Base-by-base conservation (phyloP, 2,329 filamentous ascomycete species). In the Sarocladium oryzae region DNA sequence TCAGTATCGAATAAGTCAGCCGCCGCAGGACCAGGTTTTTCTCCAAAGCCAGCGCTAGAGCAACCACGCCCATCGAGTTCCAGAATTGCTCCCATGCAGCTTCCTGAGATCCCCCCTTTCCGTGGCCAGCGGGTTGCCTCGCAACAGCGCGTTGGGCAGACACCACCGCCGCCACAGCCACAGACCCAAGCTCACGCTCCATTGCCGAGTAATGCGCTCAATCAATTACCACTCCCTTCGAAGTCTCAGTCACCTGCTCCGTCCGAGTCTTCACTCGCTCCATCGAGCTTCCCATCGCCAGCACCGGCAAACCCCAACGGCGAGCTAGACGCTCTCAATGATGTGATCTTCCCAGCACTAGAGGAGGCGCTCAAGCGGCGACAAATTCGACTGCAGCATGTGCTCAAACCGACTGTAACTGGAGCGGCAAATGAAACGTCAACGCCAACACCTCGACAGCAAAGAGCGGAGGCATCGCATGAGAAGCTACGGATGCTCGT, bases 331-430 rank as follows among this genome's bases (percentile, higher is more conserved):
- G 90, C 91, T 2, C 77, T 96, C 1, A 89, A 86, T 62, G 89
- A 92, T 58, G 92, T 99, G 49, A 89, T 99, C 33, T 84, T 97
- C 56, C 93, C 93, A 1, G 92, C 93, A 2, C 78, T 99, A 2
- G 90, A 96, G 67, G 88, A 93, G 58, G 90, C 93, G 7, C 81
- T 97, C 18, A 89, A 90, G 65, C 81, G 93, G 49, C 86, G 93
- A 50, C 79, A 82, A 63, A 77, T 78, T 56, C 74, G 79, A 35
- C 69, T 85, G 50, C 80, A 81, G 61, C 76, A 77, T 52, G 60
- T 72, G 40, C 72, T 76, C 55, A 70, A 72, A 32, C 63, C 69
- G 30, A 63, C 43, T 7, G 30, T 6, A 11, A 18, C 16, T 21
- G 46, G 33, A 18, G 33, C 32, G n/a, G 18, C 16, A 3, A 36